Percentiles rank a stretch among this genome's conserved stretches.
Evolutionary conservation across 140 eudicot genomes (phyloP).

Genomic region (Anethum foeniculum): DNA sequence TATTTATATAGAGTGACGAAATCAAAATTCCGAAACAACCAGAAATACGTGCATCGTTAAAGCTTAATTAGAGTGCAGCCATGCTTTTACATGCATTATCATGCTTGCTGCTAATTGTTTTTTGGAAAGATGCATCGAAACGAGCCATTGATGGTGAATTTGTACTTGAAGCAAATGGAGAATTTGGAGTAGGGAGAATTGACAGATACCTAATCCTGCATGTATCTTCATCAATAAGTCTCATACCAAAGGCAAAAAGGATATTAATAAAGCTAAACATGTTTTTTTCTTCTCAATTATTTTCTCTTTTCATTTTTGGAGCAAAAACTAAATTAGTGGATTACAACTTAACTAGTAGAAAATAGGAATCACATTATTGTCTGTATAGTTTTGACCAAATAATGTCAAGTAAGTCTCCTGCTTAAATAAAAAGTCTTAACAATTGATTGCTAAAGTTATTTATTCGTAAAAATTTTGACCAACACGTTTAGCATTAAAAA

Average conservation of each 20-base stretch:
- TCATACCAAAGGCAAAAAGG: slow-evolving; percentile 2
- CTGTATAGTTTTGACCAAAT: neutral
- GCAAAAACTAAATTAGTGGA: neutral
- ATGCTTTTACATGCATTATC: no score
- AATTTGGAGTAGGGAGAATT: neutral
- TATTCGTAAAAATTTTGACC: no score
- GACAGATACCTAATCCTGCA: slow-evolving; percentile 1
- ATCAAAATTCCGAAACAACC: no score
- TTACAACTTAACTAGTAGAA: neutral
- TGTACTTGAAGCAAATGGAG: neutral
- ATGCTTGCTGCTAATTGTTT: neutral
- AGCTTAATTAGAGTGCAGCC: no score
- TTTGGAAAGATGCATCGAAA: neutral
- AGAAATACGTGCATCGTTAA: no score
- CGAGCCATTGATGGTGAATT: neutral
- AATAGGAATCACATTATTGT: neutral
- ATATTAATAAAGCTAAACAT: neutral
- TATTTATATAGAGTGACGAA: no score
- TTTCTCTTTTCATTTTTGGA: neutral
- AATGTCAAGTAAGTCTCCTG: no score
- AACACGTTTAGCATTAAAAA: no score
- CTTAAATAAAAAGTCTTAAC: no score
- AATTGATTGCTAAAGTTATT: no score
- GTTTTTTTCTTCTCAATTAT: neutral
- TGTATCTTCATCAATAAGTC: neutral